Percentiles rank a stretch among this genome's conserved stretches.
Conservation (phyloP, 192 early-diverging fungal species). For the Jimgerdemannia lactiflua region DNA sequence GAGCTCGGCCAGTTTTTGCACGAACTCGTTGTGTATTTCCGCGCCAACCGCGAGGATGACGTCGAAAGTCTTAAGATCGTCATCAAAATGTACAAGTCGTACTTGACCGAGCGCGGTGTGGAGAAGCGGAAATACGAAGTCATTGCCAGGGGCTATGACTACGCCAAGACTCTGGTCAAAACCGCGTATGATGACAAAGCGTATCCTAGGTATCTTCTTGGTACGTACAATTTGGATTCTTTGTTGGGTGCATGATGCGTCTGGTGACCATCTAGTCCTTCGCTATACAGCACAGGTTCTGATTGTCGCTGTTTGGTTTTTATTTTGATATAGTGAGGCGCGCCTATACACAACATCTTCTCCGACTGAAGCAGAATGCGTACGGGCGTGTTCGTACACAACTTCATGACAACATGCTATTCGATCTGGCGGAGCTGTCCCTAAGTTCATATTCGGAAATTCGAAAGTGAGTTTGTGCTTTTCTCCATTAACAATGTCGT, state of each 20-base stretch:
- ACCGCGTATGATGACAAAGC: conserved; percentile 42
- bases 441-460: conserved; percentile 55
- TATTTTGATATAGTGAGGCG: conserved; percentile 36
- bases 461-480: conserved; percentile 40
- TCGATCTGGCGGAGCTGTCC: conserved; percentile 54
- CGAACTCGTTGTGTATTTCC: conserved; percentile 48
- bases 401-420: conserved; percentile 49
- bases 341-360: conserved; percentile 47
- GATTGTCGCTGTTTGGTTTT: background rate
- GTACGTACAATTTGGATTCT: conserved; percentile 12
- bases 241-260: background rate
- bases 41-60: conserved; percentile 62
- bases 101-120: conserved; percentile 52
- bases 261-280: background rate
- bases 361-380: conserved; percentile 55
- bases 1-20: conserved; percentile 51
- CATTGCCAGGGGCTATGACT: conserved; percentile 51
- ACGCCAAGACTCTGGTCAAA: conserved; percentile 43
- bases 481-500: background rate
- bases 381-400: conserved; percentile 39
- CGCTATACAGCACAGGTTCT: background rate
- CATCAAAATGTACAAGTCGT: conserved; percentile 48
- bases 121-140: conserved; percentile 45
- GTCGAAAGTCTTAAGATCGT: conserved; percentile 71
- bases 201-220: conserved; percentile 50